Evolutionary conservation across 148 eudicot genomes (phyloP).

Genomic region (Rhododendron kiyosumense): DNA sequence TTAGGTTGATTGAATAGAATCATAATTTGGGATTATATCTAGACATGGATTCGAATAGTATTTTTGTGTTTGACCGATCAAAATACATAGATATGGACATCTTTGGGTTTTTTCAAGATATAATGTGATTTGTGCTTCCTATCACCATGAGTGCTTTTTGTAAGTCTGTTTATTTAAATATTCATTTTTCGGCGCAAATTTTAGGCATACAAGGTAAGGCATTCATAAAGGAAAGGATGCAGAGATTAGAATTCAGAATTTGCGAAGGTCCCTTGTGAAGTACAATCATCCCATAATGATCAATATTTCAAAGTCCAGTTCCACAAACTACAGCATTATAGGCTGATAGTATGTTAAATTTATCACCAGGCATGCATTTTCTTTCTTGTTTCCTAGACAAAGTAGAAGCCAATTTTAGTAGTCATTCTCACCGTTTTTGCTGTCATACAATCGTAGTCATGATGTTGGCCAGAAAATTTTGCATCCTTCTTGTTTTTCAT

Average conservation of each 20-base stretch:
- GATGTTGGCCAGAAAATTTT: background rate
- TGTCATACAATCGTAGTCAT: background rate
- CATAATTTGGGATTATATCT: background rate
- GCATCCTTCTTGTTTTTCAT: background rate
- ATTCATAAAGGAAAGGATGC: too few species aligned
- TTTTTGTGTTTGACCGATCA: background rate
- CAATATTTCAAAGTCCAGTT: too few species aligned
- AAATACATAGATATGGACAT: background rate
- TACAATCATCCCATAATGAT: background rate
- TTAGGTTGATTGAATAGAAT: background rate
- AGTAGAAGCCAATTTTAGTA: background rate
- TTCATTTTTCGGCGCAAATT: background rate
- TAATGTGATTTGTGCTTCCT: background rate
- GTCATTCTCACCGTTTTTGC: background rate
- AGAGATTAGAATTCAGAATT: background rate
- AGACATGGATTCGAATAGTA: background rate
- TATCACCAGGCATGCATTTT: background rate
- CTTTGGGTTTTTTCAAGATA: too few species aligned
- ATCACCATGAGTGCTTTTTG: background rate
- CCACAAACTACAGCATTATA: background rate
- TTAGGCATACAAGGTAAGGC: background rate
- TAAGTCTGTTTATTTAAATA: background rate
- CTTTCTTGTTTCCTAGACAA: background rate
- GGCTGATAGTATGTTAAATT: background rate
- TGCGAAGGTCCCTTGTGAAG: background rate